These are phyloP conservation scores for Malassezia pachydermatis DNA, from an alignment of 1,284 basidiomycete species.

Conservation along the genomic window DNA sequence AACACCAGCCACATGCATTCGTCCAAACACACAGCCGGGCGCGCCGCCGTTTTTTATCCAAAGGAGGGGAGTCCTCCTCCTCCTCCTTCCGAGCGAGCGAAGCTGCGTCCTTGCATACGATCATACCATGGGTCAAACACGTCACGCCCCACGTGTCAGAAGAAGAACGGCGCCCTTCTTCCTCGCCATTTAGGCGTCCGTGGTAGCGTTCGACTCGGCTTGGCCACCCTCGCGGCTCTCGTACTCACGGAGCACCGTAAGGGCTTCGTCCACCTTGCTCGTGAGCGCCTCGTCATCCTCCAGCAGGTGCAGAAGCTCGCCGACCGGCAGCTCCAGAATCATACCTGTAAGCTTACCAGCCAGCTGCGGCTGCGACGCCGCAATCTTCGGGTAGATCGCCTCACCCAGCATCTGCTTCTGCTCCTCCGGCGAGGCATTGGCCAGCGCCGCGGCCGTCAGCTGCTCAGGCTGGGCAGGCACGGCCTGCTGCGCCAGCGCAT, in stretches of 20 bases:
- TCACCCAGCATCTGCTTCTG: conserved; percentile 49
- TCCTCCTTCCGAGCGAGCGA: no score
- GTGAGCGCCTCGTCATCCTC: conserved; percentile 46
- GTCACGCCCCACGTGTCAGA: no score
- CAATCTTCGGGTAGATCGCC: conserved; percentile 48
- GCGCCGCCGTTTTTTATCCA: no score
- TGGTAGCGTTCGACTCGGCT: no score
- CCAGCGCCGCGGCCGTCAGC: conserved; percentile 43
- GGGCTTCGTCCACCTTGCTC: conserved; percentile 46
- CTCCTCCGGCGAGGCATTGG: conserved; percentile 47
- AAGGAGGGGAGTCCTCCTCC: no score
- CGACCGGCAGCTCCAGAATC: conserved; percentile 47
- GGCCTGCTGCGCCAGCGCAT: conserved; percentile 20
- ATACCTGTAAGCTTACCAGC: conserved; percentile 48
- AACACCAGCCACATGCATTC: no score
- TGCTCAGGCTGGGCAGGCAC: conserved; percentile 27
- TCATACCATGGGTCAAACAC: no score
- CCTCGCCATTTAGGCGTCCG: no score
- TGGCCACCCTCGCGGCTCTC: conserved; percentile 28
- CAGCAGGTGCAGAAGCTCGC: conserved; percentile 45
- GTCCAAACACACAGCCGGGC: no score
- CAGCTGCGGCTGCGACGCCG: conserved; percentile 38
- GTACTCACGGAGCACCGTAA: conserved; percentile 46
- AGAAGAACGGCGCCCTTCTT: no score
- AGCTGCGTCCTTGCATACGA: no score